phyloP scores from a whole-genome alignment of 495 filamentous ascomycete genomes.

The Haplographium delicatum region DNA sequence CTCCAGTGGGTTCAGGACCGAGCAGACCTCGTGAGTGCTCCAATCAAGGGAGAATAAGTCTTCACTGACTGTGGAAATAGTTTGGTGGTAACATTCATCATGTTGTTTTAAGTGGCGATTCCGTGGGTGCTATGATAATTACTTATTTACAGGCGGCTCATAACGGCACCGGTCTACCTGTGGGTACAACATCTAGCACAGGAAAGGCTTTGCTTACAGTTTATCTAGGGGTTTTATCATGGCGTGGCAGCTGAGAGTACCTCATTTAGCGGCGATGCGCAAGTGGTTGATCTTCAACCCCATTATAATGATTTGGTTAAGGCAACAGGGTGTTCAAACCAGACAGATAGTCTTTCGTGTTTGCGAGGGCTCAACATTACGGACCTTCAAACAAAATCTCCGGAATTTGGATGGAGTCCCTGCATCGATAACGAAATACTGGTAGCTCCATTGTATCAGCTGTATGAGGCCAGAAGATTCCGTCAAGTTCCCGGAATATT shows the following conservation, averaged over 20 bases:
- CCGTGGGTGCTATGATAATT: constrained; percentile 63
- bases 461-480: constrained; percentile 54
- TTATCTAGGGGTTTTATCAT: constrained; percentile 42
- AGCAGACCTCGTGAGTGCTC: constrained; percentile 42
- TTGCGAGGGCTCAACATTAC: constrained; percentile 43
- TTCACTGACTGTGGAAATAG: constrained; percentile 33
- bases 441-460: constrained; percentile 50
- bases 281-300: constrained; percentile 48
- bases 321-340: constrained; percentile 46
- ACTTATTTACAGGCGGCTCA: constrained; percentile 62
- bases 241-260: constrained; percentile 59
- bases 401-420: constrained; percentile 54
- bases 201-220: not conserved
- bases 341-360: constrained; percentile 43
- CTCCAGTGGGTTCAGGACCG: constrained; percentile 64
- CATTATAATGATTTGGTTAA: constrained; percentile 54
- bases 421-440: constrained; percentile 54
- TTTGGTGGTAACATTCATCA: constrained; percentile 71
- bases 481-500: constrained; percentile 63
- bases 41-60: too few relatives aligned
- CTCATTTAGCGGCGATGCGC: constrained; percentile 44
- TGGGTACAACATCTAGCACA: constrained; percentile 31
- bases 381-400: constrained; percentile 42
- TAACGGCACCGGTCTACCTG: constrained; percentile 29
- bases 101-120: constrained; percentile 65